Percentiles rank a stretch among this genome's conserved stretches.
Conservation (phyloP, 331 rosid genomes). For the Acacia pycnantha region DNA sequence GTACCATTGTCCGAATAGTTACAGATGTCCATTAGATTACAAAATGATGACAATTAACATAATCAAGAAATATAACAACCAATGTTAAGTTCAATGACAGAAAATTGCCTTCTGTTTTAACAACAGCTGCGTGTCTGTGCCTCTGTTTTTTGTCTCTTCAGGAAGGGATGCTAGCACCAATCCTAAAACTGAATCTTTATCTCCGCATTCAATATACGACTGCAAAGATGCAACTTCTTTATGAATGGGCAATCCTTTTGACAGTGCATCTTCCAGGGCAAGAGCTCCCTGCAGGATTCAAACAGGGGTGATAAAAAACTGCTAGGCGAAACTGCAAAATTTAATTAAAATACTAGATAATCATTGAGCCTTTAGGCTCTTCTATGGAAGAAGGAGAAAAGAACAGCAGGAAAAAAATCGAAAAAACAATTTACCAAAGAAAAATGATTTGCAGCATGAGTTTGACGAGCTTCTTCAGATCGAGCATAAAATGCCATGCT, state of each 20-base stretch:
- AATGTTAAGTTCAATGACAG: background rate
- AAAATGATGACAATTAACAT: constrained; percentile 12
- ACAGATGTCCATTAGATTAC: background rate
- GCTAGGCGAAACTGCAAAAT: constrained; percentile 17
- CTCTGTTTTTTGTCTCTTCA: constrained; percentile 65
- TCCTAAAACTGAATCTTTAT: constrained; percentile 80
- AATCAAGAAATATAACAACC: background rate
- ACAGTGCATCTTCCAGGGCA: constrained; percentile 86
- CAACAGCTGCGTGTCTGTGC: constrained; percentile 62
- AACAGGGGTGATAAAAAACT: constrained; percentile 25
- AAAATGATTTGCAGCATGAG: constrained; percentile 82
- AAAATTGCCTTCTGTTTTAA: constrained; percentile 54
- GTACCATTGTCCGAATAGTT: background rate
- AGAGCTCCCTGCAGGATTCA: constrained; percentile 76
- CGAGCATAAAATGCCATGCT: constrained; percentile 22
- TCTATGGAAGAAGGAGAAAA: constrained; percentile 3
- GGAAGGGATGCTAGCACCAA: constrained; percentile 86
- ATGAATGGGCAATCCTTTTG: constrained; percentile 83
- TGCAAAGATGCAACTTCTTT: constrained; percentile 70
- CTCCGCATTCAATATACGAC: constrained; percentile 62
- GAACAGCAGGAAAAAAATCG: constrained; percentile 4
- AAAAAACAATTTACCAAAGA: background rate
- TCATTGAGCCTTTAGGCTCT: constrained; percentile 7
- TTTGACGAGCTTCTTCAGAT: constrained; percentile 88
- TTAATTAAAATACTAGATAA: constrained; percentile 6